These are phyloP conservation scores for Magnusiomyces sp. DNA, from an alignment of 1,139 yeast species.

Conservation along the genomic window DNA sequence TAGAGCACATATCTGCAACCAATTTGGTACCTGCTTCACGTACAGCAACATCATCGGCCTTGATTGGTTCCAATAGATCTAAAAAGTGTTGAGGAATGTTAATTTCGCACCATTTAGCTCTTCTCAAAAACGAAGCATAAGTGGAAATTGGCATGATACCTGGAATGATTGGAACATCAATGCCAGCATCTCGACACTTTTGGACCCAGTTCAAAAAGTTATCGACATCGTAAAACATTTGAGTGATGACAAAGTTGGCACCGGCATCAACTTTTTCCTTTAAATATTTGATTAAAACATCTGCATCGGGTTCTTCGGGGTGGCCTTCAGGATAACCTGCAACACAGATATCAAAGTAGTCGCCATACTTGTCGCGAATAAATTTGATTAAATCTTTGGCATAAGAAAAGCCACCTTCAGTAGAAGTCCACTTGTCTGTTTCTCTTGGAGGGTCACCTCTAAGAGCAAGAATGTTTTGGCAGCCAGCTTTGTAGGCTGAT, in stretches of 20 bases:
- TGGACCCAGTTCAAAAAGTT: conserved; percentile 76
- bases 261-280: conserved; percentile 90
- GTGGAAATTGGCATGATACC: conserved; percentile 98
- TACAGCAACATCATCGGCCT: conserved; percentile 83
- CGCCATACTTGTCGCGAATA: conserved; percentile 60
- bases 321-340: conserved; percentile 99
- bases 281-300: conserved; percentile 51
- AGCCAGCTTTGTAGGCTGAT: conserved; percentile 83
- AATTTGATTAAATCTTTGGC: conserved; percentile 78
- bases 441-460: conserved; percentile 86
- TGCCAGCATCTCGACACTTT: conserved; percentile 62
- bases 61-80: conserved; percentile 67
- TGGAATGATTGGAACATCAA: conserved; percentile 82
- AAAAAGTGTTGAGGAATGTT: conserved; percentile 67
- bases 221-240: conserved; percentile 86
- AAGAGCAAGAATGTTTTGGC: conserved; percentile 88
- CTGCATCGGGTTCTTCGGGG: conserved; percentile 68
- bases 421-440: conserved; percentile 36
- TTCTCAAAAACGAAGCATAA: conserved; percentile 81
- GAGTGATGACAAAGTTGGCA: conserved; percentile 87
- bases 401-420: conserved; percentile 61
- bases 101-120: conserved; percentile 92
- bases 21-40: conserved; percentile 80
- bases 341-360: conserved; percentile 78
- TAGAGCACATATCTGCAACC: conserved; percentile 74